These are phyloP conservation scores for Raffaelea arxii DNA, from an alignment of 2,329 filamentous ascomycete genomes.

Conservation along the genomic window DNA sequence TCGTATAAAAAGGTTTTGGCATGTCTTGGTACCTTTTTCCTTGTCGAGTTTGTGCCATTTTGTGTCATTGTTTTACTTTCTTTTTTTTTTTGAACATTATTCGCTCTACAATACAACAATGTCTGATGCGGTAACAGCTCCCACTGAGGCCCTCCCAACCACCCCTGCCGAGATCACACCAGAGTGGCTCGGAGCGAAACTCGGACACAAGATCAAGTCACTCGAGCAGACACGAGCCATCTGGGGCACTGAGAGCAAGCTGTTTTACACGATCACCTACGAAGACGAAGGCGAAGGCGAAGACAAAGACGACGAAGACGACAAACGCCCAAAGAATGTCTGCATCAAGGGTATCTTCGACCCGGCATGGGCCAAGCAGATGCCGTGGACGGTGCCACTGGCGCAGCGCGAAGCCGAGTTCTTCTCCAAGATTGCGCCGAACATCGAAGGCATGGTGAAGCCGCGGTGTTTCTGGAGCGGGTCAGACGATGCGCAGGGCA, in stretches of 20 bases:
- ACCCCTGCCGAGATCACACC: neutral
- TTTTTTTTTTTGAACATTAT: too few species aligned
- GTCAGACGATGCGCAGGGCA: constrained; percentile 38
- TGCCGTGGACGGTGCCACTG: constrained; percentile 15
- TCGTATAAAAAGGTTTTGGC: too few species aligned
- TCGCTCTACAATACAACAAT: too few species aligned
- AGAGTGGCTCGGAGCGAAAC: constrained; percentile 1
- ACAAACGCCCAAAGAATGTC: constrained; percentile 12
- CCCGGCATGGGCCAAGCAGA: constrained; percentile 28
- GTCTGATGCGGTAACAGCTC: too few species aligned
- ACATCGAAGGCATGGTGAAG: constrained; percentile 17
- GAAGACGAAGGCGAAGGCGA: neutral
- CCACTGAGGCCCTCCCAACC: neutral
- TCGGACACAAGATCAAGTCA: neutral
- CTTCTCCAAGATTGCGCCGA: constrained; percentile 13
- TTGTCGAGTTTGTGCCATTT: too few species aligned
- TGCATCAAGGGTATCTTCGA: constrained; percentile 44
- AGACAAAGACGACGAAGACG: too few species aligned
- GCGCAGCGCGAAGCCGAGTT: constrained; percentile 17
- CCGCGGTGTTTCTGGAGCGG: constrained; percentile 12
- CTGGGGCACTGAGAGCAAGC: constrained; percentile 2
- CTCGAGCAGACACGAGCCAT: neutral
- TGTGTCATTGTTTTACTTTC: too few species aligned
- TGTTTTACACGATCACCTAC: constrained; percentile 2
- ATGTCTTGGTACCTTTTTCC: too few species aligned